Conservation (phyloP, 441 rosid genomes). For the Capsella rubella region DNA sequence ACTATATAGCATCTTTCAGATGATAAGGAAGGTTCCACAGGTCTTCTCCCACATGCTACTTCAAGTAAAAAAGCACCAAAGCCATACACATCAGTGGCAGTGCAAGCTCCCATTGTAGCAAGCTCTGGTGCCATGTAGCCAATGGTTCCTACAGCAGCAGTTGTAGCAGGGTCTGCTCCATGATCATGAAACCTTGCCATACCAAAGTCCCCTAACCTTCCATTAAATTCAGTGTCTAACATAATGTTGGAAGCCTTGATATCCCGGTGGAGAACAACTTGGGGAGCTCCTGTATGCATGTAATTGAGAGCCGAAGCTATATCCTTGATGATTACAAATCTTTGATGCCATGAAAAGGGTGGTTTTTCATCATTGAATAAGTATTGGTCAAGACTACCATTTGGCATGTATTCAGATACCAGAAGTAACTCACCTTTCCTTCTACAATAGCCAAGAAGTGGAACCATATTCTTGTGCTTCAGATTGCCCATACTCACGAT, state of each 20-base stretch:
- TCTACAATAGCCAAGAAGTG: slow-evolving; percentile 53
- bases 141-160: slow-evolving; percentile 61
- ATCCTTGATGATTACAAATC: slow-evolving; percentile 45
- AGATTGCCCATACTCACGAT: slow-evolving; percentile 47
- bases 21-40: slow-evolving; percentile 24
- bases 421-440: slow-evolving; percentile 44
- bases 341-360: slow-evolving; percentile 29
- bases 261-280: slow-evolving; percentile 65
- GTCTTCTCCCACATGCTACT: slow-evolving; percentile 36
- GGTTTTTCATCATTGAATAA: slow-evolving; percentile 32
- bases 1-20: slow-evolving; percentile 7
- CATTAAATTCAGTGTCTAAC: slow-evolving; percentile 55
- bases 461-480: slow-evolving; percentile 50
- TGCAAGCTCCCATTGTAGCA: slow-evolving; percentile 44
- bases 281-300: slow-evolving; percentile 65
- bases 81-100: slow-evolving; percentile 33
- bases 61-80: slow-evolving; percentile 44
- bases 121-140: slow-evolving; percentile 71
- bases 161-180: slow-evolving; percentile 42
- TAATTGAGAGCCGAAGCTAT: slow-evolving; percentile 60
- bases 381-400: slow-evolving; percentile 39
- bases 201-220: slow-evolving; percentile 69
- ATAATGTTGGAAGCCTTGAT: slow-evolving; percentile 62
- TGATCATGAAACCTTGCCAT: slow-evolving; percentile 61
- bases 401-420: slow-evolving; percentile 41